Conservation (phyloP, 805 yeast species). For the Ogataea degrootiae region DNA sequence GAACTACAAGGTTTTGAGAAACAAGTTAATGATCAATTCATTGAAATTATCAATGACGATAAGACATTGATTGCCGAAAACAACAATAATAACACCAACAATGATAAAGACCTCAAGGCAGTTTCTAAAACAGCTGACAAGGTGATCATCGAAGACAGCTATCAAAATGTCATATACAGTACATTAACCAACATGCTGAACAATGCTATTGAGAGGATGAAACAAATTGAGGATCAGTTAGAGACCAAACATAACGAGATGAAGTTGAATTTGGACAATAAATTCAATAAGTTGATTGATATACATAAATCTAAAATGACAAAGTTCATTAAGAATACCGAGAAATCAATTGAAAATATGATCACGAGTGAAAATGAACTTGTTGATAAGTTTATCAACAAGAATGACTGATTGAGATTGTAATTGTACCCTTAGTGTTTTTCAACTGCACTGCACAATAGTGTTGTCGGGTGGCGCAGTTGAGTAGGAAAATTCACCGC, state of each 20-base stretch:
- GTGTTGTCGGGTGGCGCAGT: not conserved
- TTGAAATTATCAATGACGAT: not conserved
- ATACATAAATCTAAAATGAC: constrained; percentile 11
- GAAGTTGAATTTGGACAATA: constrained; percentile 9
- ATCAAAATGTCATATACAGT: not conserved
- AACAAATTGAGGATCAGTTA: constrained; percentile 11
- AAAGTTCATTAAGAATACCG: constrained; percentile 9
- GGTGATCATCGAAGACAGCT: not conserved
- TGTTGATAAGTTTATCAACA: constrained; percentile 6
- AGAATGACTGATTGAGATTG: not conserved
- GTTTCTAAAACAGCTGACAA: constrained; percentile 1
- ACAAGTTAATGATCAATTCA: not conserved
- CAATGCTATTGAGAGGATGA: constrained; percentile 10
- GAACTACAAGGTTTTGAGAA: not conserved
- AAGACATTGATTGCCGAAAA: not conserved
- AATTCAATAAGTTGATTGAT: constrained; percentile 9
- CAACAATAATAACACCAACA: not conserved
- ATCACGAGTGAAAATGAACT: constrained; percentile 8
- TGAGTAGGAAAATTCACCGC: too few relatives aligned
- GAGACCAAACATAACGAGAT: constrained; percentile 9
- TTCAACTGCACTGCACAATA: too few relatives aligned
- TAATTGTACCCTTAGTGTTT: not conserved
- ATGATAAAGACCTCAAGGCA: not conserved
- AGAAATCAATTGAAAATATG: constrained; percentile 8
- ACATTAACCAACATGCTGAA: constrained; percentile 8